Evolutionary conservation across 805 yeast species (phyloP).

Genomic region (Saccharomycopsis guyanensis): DNA sequence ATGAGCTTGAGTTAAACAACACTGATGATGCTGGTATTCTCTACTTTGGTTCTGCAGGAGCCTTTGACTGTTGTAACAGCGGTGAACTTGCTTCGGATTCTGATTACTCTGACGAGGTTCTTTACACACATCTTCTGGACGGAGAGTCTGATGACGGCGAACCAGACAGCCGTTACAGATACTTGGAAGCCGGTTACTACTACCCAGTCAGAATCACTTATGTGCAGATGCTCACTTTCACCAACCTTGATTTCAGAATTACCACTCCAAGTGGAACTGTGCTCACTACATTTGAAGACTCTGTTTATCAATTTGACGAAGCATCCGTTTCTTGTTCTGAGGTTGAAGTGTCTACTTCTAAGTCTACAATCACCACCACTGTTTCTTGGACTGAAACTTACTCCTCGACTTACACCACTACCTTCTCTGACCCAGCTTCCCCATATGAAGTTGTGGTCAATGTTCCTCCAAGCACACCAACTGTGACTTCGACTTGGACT

Average conservation of each 20-base stretch:
- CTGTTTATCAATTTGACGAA: not conserved
- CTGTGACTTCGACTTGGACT: not conserved
- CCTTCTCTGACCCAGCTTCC: slow-evolving; percentile 5
- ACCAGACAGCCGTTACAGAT: slow-evolving; percentile 15
- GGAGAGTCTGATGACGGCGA: not conserved
- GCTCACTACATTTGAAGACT: slow-evolving; percentile 4
- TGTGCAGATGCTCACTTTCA: not conserved
- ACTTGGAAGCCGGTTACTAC: slow-evolving; percentile 1
- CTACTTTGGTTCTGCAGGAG: slow-evolving; percentile 27
- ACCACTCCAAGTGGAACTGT: not conserved
- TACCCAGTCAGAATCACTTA: slow-evolving; percentile 3
- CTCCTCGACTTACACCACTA: slow-evolving; percentile 2
- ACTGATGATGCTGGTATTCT: slow-evolving; percentile 30
- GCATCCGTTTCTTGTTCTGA: not conserved
- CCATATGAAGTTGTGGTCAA: slow-evolving; percentile 4
- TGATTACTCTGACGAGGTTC: slow-evolving; percentile 5
- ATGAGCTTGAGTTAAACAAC: slow-evolving; percentile 22
- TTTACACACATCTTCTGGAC: slow-evolving; percentile 1
- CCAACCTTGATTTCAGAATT: not conserved
- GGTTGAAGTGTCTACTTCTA: not conserved
- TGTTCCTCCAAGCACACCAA: not conserved
- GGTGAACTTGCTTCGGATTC: slow-evolving; percentile 9
- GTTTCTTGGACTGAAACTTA: slow-evolving; percentile 8
- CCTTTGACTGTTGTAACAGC: slow-evolving; percentile 29
- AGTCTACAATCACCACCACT: slow-evolving; percentile 9